phyloP scores from a whole-genome alignment of 495 filamentous ascomycete species.

The Ascobolus immersus region DNA sequence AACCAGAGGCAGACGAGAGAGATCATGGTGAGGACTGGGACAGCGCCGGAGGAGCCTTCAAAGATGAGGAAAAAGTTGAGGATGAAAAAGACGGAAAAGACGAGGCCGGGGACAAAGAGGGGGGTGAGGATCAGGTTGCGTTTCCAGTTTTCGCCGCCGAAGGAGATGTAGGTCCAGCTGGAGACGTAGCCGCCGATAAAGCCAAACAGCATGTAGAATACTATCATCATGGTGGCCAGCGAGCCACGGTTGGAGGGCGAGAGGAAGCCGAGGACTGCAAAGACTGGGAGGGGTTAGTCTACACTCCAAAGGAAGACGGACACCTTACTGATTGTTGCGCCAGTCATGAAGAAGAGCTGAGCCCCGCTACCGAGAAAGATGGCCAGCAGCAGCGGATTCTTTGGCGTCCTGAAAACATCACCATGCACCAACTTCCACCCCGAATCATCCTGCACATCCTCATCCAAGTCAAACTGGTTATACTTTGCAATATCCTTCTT shows the following conservation, averaged over 20 bases:
- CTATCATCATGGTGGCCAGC: conserved; percentile 66
- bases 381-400: conserved; percentile 56
- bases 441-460: conserved; percentile 89
- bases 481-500: conserved; percentile 88
- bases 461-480: conserved; percentile 78
- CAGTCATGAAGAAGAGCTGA: conserved; percentile 93
- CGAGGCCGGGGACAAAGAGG: conserved; percentile 56
- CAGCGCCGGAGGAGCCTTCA: conserved; percentile 67
- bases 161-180: conserved; percentile 68
- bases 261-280: conserved; percentile 80
- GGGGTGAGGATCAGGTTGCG: conserved; percentile 74
- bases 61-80: conserved; percentile 93
- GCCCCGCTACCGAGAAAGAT: conserved; percentile 80
- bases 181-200: conserved; percentile 85
- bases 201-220: conserved; percentile 79
- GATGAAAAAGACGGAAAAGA: conserved; percentile 75
- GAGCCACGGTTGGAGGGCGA: conserved; percentile 88
- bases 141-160: conserved; percentile 83
- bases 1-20: conserved; percentile 89
- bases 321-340: conserved; percentile 80
- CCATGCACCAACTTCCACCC: conserved; percentile 97
- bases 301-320: too few relatives aligned
- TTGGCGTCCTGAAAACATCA: conserved; percentile 80
- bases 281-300: too few relatives aligned
- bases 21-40: conserved; percentile 91